These are phyloP conservation scores for Aspergillus campestris DNA, from an alignment of 495 filamentous ascomycete genomes.

Conservation along the genomic window DNA sequence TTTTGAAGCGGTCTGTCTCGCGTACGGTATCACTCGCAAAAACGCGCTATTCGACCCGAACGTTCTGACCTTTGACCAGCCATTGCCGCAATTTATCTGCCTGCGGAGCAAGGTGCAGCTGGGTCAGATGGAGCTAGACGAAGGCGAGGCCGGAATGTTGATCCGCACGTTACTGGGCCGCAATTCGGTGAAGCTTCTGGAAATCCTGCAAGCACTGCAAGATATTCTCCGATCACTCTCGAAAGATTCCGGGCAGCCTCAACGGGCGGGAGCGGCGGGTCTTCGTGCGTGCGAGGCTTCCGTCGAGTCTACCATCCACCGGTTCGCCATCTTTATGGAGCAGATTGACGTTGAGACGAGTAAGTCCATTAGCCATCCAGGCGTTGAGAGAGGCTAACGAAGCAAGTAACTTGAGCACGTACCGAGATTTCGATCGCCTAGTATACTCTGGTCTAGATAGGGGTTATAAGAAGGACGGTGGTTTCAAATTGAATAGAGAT, in stretches of 20 bases:
- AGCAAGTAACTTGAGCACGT: too few species aligned
- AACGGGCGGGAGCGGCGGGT: conserved; percentile 7
- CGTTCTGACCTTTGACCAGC: conserved; percentile 16
- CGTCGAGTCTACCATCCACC: conserved; percentile 15
- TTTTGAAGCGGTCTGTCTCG: conserved; percentile 23
- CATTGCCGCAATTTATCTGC: conserved; percentile 19
- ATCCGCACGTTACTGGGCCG: conserved; percentile 20
- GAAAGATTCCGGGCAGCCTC: conserved; percentile 7
- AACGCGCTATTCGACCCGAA: conserved; percentile 18
- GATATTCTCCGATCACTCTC: conserved; percentile 8
- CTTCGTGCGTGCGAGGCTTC: conserved; percentile 17
- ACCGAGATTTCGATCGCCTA: too few species aligned
- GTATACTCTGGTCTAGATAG: too few species aligned
- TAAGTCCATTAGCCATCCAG: neutral
- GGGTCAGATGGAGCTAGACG: conserved; percentile 25
- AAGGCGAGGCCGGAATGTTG: conserved; percentile 18
- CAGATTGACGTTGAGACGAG: conserved; percentile 15
- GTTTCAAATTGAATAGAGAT: too few species aligned
- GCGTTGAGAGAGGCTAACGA: too few species aligned
- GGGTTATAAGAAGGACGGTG: too few species aligned
- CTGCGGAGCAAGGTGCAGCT: conserved; percentile 23
- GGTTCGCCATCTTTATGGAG: conserved; percentile 19
- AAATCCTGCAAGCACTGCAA: conserved; percentile 17
- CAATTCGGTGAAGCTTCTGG: conserved; percentile 16
- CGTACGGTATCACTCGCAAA: conserved; percentile 20